Percentiles rank a stretch among this genome's conserved stretches.
Evolutionary conservation across 441 rosid genomes (phyloP).

Genomic region (Erysimum cheiri): DNA sequence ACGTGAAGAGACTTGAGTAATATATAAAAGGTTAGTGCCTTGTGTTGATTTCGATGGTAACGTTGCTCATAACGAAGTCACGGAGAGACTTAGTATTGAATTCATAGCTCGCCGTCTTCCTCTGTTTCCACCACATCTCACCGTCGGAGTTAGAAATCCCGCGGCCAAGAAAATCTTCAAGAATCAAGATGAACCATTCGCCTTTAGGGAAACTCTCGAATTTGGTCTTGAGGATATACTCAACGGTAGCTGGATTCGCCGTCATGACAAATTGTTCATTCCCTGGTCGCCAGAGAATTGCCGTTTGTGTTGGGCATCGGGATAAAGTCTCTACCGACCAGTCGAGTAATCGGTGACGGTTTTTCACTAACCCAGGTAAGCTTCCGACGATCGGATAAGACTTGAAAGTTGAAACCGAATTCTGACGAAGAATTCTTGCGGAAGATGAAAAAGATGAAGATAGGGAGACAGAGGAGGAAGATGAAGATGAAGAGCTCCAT

Average conservation of each 20-base stretch:
- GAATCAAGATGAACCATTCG: conserved; percentile 12
- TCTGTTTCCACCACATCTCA: conserved; percentile 67
- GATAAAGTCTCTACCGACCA: conserved; percentile 57
- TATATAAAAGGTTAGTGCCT: no score
- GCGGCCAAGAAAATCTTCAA: conserved; percentile 61
- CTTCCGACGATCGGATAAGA: conserved; percentile 70
- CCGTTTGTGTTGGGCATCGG: conserved; percentile 55
- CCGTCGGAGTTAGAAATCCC: conserved; percentile 74
- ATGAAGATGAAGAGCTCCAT: conserved; percentile 34
- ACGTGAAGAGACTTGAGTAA: no score
- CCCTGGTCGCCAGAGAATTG: conserved; percentile 40
- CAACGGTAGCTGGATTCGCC: conserved; percentile 65
- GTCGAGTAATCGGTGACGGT: conserved; percentile 48
- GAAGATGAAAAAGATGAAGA: conserved; percentile 44
- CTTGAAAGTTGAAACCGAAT: conserved; percentile 47
- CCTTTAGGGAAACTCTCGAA: conserved; percentile 64
- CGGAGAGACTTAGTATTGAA: conserved; percentile 70
- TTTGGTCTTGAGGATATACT: conserved; percentile 65
- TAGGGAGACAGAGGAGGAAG: conserved; percentile 34
- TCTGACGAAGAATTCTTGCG: conserved; percentile 21
- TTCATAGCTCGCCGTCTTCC: conserved; percentile 72
- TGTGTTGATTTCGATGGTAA: conserved; percentile 56
- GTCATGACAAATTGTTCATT: conserved; percentile 50
- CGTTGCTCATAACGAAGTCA: conserved; percentile 60
- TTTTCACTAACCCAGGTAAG: conserved; percentile 42